Conservation (phyloP, 164 flowering plant species). For the Piper betle region DNA sequence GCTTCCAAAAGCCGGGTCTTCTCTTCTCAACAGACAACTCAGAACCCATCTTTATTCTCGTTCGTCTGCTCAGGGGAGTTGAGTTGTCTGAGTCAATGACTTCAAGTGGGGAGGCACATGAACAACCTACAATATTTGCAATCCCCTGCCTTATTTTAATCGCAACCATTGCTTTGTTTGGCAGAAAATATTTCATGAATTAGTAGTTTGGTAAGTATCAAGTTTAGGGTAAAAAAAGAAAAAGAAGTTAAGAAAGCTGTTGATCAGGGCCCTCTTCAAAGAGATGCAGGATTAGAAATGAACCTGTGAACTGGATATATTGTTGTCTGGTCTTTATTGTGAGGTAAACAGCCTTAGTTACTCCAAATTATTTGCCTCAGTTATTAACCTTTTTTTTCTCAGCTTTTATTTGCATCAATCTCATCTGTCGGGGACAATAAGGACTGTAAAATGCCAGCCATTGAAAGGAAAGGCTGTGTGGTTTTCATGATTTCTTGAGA, state of each 20-base stretch:
- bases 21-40: conserved; percentile 12
- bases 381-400: not conserved
- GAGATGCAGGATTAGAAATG: not conserved
- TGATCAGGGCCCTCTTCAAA: no score
- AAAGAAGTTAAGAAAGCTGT: no score
- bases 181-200: not conserved
- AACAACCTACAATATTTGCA: conserved; percentile 6
- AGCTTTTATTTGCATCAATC: not conserved
- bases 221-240: not conserved
- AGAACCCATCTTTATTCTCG: conserved; percentile 9
- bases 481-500: conserved; percentile 18
- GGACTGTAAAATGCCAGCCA: not conserved
- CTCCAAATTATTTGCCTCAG: not conserved
- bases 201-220: not conserved
- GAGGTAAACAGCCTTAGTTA: no score
- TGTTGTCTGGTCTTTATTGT: no score
- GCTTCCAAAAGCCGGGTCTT: conserved; percentile 5
- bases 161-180: not conserved
- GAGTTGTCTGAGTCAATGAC: conserved; percentile 22
- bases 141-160: conserved; percentile 1
- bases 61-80: conserved; percentile 10
- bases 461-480: conserved; percentile 1
- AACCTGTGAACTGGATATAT: not conserved
- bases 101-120: conserved; percentile 12
- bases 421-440: not conserved